These are phyloP conservation scores for Whalleya microplaca DNA, from an alignment of 2,329 filamentous ascomycete genomes.

Conservation along the genomic window DNA sequence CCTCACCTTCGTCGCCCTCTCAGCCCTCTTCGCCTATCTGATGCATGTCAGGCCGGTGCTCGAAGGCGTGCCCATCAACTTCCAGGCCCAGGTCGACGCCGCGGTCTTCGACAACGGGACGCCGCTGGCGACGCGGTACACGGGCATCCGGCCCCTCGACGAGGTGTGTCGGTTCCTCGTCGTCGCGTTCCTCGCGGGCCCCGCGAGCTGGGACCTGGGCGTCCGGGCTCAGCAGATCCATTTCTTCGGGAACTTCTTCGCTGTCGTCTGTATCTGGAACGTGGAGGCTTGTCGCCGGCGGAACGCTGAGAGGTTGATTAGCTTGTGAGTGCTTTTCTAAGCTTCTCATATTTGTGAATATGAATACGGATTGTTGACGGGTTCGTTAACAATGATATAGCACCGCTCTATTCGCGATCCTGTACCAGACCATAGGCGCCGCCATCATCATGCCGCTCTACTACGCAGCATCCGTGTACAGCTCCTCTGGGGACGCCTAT, in stretches of 20 bases:
- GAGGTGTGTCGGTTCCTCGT: conserved; percentile 26
- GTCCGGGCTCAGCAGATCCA: conserved; percentile 33
- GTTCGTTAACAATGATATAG: conserved; percentile 1
- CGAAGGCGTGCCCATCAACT: conserved; percentile 26
- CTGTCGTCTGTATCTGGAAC: conserved; percentile 30
- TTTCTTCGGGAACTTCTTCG: conserved; percentile 34
- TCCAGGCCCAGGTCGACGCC: conserved; percentile 23
- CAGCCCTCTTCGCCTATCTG: conserved; percentile 19
- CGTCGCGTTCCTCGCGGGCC: conserved; percentile 31
- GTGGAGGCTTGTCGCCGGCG: conserved; percentile 31
- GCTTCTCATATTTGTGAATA: neutral
- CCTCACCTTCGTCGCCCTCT: conserved; percentile 18
- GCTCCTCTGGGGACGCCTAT: conserved; percentile 25
- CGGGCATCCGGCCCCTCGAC: conserved; percentile 29
- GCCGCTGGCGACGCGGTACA: conserved; percentile 29
- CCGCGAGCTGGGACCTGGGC: conserved; percentile 30
- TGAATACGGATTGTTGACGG: neutral
- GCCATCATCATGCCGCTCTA: conserved; percentile 33
- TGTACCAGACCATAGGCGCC: conserved; percentile 34
- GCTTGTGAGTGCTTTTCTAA: conserved; percentile 30
- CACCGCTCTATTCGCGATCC: conserved; percentile 27
- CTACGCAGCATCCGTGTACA: conserved; percentile 22
- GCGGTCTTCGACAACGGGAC: conserved; percentile 24
- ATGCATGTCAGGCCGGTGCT: conserved; percentile 31
- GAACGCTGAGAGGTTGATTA: conserved; percentile 28